Base-by-base conservation (phyloP, 108 stramenopile genomes). In the Hondaea fermentalgiana region DNA sequence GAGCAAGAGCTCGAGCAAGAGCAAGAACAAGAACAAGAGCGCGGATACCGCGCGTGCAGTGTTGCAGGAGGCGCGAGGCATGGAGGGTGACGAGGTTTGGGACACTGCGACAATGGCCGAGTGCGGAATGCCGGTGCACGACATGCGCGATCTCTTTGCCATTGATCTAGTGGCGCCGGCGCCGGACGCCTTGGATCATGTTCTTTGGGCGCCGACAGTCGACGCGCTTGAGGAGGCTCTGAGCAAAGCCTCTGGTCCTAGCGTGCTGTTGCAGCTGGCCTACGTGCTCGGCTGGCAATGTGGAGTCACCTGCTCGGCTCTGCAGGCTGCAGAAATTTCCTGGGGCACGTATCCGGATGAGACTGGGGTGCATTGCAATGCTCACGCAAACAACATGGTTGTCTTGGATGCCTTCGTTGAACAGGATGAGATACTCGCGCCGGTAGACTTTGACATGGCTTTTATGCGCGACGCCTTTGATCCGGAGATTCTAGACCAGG, bases 331-430 rank as follows among this genome's bases (percentile, higher is more conserved):
- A 6, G 76, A 23, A 83, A 47, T 83, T 12, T 83, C 76, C 43
- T 83, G 76, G 76, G 76, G 76, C 8, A 83, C 76, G 6, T 83
- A 83, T 53, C 76, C 76, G 19, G 76, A 83, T 23, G 76, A 47
- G 43, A 83, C 76, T 6, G 76, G 76, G 12, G 51, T 83, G 4
- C 76, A 83, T 23, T 83, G 76, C 76, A 83, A 83, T 28, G 19
- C 76, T 12, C 76, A 83, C 28, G 76, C 76, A 53, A 83, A 83
- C 51, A 83, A 83, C 28, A 83, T 83, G 76, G 76, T 83, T 1
- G 51, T 83, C n/a, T 16, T 53, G 6, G 49, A 47, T 47, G 76
- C 23, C 19, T 12, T 53, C 12, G 45, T 12, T 12, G 76, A 53
- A 53, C 45, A 35, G 17, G 51, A 53, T 12, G 76, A 53, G n/a